These are phyloP conservation scores for Rhizopogon vesiculosus DNA, from an alignment of 768 basidiomycete genomes.

Conservation along the genomic window DNA sequence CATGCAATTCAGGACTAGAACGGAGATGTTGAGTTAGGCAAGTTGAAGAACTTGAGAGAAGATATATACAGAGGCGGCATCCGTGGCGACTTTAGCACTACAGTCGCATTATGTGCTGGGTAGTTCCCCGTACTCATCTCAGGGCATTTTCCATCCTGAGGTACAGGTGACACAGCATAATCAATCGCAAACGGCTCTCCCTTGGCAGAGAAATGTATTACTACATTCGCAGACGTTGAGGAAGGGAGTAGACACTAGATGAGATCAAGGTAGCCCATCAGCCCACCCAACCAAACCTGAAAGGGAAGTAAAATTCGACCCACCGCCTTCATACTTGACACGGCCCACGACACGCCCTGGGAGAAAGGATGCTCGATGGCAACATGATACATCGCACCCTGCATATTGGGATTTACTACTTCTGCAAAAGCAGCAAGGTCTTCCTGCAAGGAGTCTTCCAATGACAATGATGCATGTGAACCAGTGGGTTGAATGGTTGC, in stretches of 20 bases:
- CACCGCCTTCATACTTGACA: conserved; percentile 33
- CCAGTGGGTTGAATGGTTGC: conserved; percentile 31
- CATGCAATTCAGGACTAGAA: conserved; percentile 60
- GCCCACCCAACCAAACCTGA: conserved; percentile 16
- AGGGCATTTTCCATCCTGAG: conserved; percentile 68
- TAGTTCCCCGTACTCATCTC: conserved; percentile 16
- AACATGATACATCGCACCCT: conserved; percentile 62
- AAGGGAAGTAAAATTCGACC: conserved; percentile 57
- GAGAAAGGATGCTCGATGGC: conserved; percentile 51
- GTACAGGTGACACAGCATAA: conserved; percentile 65
- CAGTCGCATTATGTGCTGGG: conserved; percentile 44
- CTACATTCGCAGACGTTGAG: conserved; percentile 49
- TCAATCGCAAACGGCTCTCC: conserved; percentile 60
- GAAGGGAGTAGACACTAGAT: conserved; percentile 64
- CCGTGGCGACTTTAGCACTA: conserved; percentile 42
- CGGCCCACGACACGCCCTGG: conserved; percentile 28
- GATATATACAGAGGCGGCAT: conserved; percentile 54
- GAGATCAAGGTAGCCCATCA: conserved; percentile 5
- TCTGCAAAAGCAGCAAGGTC: conserved; percentile 45
- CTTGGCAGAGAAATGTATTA: conserved; percentile 46
- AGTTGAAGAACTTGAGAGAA: neutral
- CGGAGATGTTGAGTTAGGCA: conserved; percentile 1
- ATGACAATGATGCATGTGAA: conserved; percentile 30
- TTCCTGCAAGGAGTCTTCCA: conserved; percentile 36
- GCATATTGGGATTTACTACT: conserved; percentile 30